These are phyloP conservation scores for Geum urbanum DNA, from an alignment of 306 rosid genomes.

Conservation along the genomic window DNA sequence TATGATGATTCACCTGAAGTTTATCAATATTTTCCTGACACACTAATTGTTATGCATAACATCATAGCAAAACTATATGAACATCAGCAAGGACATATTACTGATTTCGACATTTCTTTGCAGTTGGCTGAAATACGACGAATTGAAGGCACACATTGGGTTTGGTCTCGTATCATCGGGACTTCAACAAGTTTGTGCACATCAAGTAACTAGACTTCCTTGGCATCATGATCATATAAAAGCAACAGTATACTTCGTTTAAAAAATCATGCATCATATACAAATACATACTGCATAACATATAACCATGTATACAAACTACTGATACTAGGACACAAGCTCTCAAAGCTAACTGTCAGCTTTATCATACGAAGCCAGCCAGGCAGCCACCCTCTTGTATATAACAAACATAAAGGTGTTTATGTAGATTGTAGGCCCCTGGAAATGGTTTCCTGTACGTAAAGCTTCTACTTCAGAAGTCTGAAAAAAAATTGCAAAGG, in stretches of 20 bases:
- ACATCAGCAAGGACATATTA: background rate
- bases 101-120: conserved; percentile 26
- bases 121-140: conserved; percentile 76
- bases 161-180: conserved; percentile 76
- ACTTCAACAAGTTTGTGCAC: conserved; percentile 76
- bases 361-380: background rate
- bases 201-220: conserved; percentile 57
- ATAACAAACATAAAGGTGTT: background rate
- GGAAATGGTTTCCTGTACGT: background rate
- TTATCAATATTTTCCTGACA: background rate
- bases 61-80: background rate
- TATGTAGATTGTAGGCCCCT: background rate
- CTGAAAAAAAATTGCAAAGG: too few species aligned
- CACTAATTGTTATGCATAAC: background rate
- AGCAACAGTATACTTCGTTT: conserved; percentile 10
- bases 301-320: background rate
- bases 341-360: background rate
- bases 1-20: conserved; percentile 6
- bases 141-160: conserved; percentile 53
- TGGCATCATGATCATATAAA: conserved; percentile 39
- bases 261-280: background rate
- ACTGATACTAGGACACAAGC: background rate
- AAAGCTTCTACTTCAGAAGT: too few species aligned
- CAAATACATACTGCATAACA: background rate
- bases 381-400: background rate